phyloP scores from a whole-genome alignment of 1,139 yeast species.

The Kurtzmaniella quercitrusa region DNA sequence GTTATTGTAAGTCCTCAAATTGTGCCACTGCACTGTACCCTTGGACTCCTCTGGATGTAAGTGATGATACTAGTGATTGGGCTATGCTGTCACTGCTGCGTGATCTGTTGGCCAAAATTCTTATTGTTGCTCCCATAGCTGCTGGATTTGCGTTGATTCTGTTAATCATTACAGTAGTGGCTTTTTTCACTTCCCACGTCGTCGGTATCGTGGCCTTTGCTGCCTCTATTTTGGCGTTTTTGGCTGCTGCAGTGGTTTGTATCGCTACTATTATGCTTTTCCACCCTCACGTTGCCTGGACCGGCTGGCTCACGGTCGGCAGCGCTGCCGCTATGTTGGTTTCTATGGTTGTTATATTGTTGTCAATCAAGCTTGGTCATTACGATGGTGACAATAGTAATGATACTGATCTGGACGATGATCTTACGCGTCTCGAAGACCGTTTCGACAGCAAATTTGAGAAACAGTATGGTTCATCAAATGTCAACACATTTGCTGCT shows the following conservation, averaged over 20 bases:
- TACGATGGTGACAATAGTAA: conserved; percentile 23
- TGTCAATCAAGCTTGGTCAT: conserved; percentile 19
- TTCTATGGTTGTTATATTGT: conserved; percentile 23
- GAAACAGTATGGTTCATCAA: background rate
- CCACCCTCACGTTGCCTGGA: conserved; percentile 63
- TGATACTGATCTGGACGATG: conserved; percentile 24
- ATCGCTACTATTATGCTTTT: conserved; percentile 54
- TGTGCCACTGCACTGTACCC: conserved; percentile 51
- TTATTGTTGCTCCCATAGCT: conserved; percentile 80
- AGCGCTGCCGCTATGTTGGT: conserved; percentile 54
- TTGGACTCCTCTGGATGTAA: conserved; percentile 17
- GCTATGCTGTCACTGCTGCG: conserved; percentile 40
- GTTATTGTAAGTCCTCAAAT: conserved; percentile 52
- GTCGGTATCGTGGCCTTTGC: conserved; percentile 23
- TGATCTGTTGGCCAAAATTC: conserved; percentile 60
- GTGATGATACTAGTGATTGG: conserved; percentile 22
- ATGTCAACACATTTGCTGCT: conserved; percentile 3
- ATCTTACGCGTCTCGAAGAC: conserved; percentile 13
- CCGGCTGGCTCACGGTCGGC: conserved; percentile 66
- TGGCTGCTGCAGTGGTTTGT: conserved; percentile 50
- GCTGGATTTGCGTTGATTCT: conserved; percentile 62
- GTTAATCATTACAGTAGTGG: conserved; percentile 35
- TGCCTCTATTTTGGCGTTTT: conserved; percentile 40
- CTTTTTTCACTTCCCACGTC: conserved; percentile 28
- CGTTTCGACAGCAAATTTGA: conserved; percentile 15